Percentiles rank a stretch among this genome's conserved stretches.
Evolutionary conservation across 768 basidiomycete species (phyloP).

Genomic region (Trametopsis cervina): DNA sequence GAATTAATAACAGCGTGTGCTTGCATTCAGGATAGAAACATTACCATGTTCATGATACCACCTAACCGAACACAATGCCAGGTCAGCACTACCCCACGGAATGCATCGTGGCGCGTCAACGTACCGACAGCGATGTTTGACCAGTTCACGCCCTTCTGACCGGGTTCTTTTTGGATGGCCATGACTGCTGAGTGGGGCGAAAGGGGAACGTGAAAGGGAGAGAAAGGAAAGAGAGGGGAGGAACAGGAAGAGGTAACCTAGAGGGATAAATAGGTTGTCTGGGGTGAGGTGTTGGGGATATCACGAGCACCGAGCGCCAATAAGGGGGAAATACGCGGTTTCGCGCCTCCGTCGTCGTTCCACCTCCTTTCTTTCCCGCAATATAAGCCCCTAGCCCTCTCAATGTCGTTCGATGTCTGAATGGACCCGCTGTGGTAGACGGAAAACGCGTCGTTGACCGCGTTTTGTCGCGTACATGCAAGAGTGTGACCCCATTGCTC

Average conservation of each 20-base stretch:
- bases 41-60: conserved; percentile 98
- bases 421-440: no score
- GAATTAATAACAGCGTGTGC: no score
- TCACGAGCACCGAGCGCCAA: conserved; percentile 8
- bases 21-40: conserved; percentile 11
- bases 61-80: no score
- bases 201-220: conserved; percentile 10
- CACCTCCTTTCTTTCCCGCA: background rate
- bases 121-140: conserved; percentile 92
- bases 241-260: conserved; percentile 7
- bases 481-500: no score
- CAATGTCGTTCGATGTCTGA: background rate
- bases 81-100: no score
- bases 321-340: background rate
- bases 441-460: no score
- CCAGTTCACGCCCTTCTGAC: conserved; percentile 89
- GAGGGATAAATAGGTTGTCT: conserved; percentile 2
- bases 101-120: conserved; percentile 26
- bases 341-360: conserved; percentile 2
- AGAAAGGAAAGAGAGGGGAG: conserved; percentile 11
- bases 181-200: conserved; percentile 32
- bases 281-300: conserved; percentile 11
- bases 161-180: conserved; percentile 82
- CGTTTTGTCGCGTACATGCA: no score
- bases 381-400: background rate